phyloP scores from a whole-genome alignment of 2,329 filamentous ascomycete species.

The Anisogramma anomala region DNA sequence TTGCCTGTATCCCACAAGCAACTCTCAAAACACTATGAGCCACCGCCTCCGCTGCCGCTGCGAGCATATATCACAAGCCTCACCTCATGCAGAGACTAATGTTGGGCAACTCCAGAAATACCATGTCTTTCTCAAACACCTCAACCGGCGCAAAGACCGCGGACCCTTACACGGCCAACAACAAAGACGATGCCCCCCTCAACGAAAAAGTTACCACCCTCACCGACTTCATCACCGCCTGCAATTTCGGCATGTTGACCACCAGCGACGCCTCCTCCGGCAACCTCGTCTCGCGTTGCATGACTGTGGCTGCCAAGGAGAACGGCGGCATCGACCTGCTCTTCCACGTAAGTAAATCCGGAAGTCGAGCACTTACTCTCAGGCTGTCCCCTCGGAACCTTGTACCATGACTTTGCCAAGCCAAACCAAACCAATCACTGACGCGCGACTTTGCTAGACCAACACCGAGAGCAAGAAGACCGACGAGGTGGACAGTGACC shows the following conservation, averaged over 20 bases:
- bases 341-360: conserved; percentile 59
- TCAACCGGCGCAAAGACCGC: conserved; percentile 49
- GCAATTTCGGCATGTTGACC: conserved; percentile 85
- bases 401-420: too few species aligned
- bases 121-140: conserved; percentile 41
- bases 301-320: conserved; percentile 76
- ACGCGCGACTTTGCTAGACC: conserved; percentile 67
- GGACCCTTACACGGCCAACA: conserved; percentile 69
- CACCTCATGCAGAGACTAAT: conserved; percentile 4
- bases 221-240: conserved; percentile 53
- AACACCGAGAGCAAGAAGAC: conserved; percentile 87
- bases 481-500: conserved; percentile 60
- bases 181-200: conserved; percentile 51
- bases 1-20: background rate
- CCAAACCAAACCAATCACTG: too few species aligned
- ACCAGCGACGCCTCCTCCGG: conserved; percentile 56
- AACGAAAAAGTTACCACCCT: conserved; percentile 70
- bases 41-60: background rate
- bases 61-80: background rate
- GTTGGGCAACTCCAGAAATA: background rate
- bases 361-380: too few species aligned
- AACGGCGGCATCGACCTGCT: conserved; percentile 67
- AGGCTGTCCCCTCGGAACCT: too few species aligned
- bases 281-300: conserved; percentile 66
- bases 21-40: background rate